Evolutionary conservation across 1,284 basidiomycete genomes (phyloP).

Genomic region (Boletus semigastroideus): DNA sequence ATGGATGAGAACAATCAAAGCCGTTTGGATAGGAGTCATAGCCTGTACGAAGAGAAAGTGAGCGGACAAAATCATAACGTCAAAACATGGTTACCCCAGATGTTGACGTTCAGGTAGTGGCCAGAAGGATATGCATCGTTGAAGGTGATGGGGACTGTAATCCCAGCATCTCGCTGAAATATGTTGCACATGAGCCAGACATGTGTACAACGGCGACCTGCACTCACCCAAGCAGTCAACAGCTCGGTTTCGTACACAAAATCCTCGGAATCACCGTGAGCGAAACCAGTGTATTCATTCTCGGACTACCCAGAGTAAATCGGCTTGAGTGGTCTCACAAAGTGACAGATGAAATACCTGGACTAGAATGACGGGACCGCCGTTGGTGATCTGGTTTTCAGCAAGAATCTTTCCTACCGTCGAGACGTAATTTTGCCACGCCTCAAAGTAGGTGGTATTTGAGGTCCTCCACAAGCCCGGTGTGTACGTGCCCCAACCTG

Average conservation of each 20-base stretch:
- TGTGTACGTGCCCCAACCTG: conserved; percentile 50
- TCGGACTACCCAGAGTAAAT: conserved; percentile 37
- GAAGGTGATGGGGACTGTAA: conserved; percentile 46
- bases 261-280: conserved; percentile 41
- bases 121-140: conserved; percentile 47
- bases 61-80: not conserved
- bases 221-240: conserved; percentile 38
- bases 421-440: conserved; percentile 42
- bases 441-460: conserved; percentile 44
- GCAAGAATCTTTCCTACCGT: conserved; percentile 42
- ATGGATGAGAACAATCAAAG: conserved; percentile 55
- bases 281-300: conserved; percentile 50
- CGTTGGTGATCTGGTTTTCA: conserved; percentile 50
- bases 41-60: conserved; percentile 16
- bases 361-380: conserved; percentile 53
- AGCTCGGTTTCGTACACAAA: conserved; percentile 43
- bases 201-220: not conserved
- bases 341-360: conserved; percentile 35
- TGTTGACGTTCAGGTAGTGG: conserved; percentile 43
- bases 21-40: conserved; percentile 56
- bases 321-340: not conserved
- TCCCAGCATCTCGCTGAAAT: conserved; percentile 40
- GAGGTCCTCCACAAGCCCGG: conserved; percentile 46
- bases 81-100: conserved; percentile 39
- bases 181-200: conserved; percentile 7